Base-by-base conservation (phyloP, 108 stramenopile species). In the Cafeteria roenbergensis region DNA sequence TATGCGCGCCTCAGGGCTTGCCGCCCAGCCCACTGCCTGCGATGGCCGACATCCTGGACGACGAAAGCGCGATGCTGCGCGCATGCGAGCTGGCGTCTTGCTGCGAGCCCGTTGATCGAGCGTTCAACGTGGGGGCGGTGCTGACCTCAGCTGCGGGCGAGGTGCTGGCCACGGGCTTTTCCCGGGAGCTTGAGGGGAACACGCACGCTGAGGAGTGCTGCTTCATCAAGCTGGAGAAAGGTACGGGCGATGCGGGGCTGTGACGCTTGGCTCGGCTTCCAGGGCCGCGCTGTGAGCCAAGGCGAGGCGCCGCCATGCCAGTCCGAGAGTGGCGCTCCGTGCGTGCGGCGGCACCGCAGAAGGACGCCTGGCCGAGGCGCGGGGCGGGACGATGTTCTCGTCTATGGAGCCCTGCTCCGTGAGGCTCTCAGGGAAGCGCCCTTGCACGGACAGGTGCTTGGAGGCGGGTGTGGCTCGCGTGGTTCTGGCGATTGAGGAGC, bases 201-300 rank as follows among this genome's bases (percentile, higher is more conserved):
- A 69, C 68, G 6, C 68, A 69, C 53, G 68, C 68, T 0, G 68
- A 69, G 35, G 61, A 69, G 35, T 67, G 65, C n/a, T 64, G 64
- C 17, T 57, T 69, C 28, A 34, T 63, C 38, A 67, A 66, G 52
- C 48, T 65, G 8, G 62, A 35, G 51, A 37, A 63, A 27, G 42
- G 24, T 25, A 14, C 51, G 51, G 51, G 20, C 51, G 22, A 14
- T 22, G 51, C 14, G n/a, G n/a, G n/a, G n/a, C n/a, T n/a, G n/a
- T n/a, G n/a, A n/a, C n/a, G n/a, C n/a, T n/a, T n/a, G n/a, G n/a
- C n/a, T n/a, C n/a, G n/a, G n/a, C n/a, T n/a, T n/a, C n/a, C n/a
- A n/a, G n/a, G n/a, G n/a, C n/a, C n/a, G n/a, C n/a, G n/a, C n/a
- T n/a, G n/a, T n/a, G n/a, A n/a, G n/a, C n/a, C n/a, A n/a, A n/a